Evolutionary conservation across 78 protist genomes (phyloP), one percentile per base, ranked within the genome.

Genomic region (Fonticula alba): DNA sequence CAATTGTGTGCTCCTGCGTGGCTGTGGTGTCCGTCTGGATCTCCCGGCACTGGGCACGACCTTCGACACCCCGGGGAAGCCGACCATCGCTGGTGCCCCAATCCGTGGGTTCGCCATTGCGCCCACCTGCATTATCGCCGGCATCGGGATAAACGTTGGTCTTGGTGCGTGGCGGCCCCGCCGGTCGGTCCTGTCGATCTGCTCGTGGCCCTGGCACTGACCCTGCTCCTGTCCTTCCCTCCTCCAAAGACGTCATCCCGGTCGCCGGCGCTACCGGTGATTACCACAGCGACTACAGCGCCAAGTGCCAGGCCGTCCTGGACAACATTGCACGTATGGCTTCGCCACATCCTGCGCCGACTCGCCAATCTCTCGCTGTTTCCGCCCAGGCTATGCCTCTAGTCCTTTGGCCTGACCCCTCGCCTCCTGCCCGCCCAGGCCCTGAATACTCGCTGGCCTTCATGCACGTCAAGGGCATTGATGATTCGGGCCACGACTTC

Each of bases 121-220:
- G 2, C 91, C 91, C 36, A 85, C 91, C 19, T 74, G 82, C 61
- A 79, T 83, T 41, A 83, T 85, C 53, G 78, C 74, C 15, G 91
- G 91, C 11, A 51, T 85, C 17, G 91, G 86, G 46, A 64, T 77
- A 73, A 68, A 80, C 17, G 47, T 83, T 20, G 79, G 60, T 17
- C 57, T 83, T 51, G 73, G 70, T 40, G 32, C 22, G 35, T 10
- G 43, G n/a, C n/a, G n/a, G n/a, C n/a, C n/a, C n/a, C n/a, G n/a
- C n/a, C n/a, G n/a, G n/a, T n/a, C n/a, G n/a, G n/a, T n/a, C n/a
- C n/a, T n/a, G n/a, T n/a, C n/a, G n/a, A n/a, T n/a, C n/a, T n/a
- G n/a, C n/a, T n/a, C n/a, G n/a, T n/a, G n/a, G n/a, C n/a, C n/a
- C n/a, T n/a, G n/a, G n/a, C n/a, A n/a, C n/a, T n/a, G n/a, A n/a